A percentile compares a stretch with the other conserved stretches of the same genome.
These are phyloP conservation scores for Annulohypoxylon maeteangense DNA, from an alignment of 495 filamentous ascomycete genomes.

Conservation along the genomic window DNA sequence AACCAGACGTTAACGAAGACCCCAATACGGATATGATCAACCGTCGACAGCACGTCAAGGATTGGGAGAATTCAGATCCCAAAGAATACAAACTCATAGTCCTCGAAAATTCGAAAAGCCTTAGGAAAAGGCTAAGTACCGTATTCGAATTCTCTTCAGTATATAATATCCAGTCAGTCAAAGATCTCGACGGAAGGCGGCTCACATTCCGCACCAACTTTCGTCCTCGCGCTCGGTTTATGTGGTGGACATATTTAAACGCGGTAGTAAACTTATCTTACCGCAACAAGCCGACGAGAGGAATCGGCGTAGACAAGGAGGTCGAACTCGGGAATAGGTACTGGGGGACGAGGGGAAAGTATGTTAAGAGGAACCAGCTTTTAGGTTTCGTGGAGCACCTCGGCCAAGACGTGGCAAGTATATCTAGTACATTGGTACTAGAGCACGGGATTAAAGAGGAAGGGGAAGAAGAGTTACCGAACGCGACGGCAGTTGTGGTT, in stretches of 20 bases:
- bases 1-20: not conserved
- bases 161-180: not conserved
- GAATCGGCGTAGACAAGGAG: not conserved
- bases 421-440: not conserved
- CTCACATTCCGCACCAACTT: not conserved
- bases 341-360: not conserved
- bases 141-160: not conserved
- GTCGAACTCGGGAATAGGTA: not conserved
- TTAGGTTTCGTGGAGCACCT: not conserved
- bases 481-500: not conserved
- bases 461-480: not conserved
- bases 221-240: conserved; percentile 5
- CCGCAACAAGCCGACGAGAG: not conserved
- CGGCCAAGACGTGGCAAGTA: not conserved
- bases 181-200: conserved; percentile 20
- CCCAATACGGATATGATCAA: not conserved
- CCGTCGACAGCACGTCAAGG: not conserved
- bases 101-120: not conserved
- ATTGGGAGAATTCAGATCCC: not conserved
- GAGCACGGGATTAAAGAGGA: not conserved
- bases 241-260: conserved; percentile 12
- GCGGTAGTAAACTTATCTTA: conserved; percentile 1
- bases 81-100: not conserved
- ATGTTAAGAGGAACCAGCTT: not conserved
- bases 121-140: not conserved